Evolutionary conservation across 345 rosid genomes (phyloP).

Genomic region (Ceriops decandra): DNA sequence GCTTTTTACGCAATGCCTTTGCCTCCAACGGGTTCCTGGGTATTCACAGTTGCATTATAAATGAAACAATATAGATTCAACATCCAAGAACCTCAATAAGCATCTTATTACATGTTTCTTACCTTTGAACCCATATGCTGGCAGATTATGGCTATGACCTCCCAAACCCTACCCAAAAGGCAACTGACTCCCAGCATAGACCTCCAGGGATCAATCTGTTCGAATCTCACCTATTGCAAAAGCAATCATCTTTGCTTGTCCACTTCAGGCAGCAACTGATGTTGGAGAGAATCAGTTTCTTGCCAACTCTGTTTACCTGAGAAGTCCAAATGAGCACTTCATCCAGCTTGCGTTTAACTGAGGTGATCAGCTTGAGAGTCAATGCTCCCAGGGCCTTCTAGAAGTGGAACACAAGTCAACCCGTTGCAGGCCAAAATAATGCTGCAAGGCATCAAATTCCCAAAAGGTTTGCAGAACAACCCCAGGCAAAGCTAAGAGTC

Average conservation of each 20-base stretch:
- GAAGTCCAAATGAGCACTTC: background rate
- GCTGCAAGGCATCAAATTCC: background rate
- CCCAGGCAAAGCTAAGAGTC: constrained; percentile 29
- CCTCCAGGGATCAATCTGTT: constrained; percentile 12
- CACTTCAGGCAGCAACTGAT: constrained; percentile 1
- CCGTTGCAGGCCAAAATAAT: background rate
- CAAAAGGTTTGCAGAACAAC: constrained; percentile 5
- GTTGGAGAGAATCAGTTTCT: constrained; percentile 2
- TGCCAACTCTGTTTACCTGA: constrained; percentile 9
- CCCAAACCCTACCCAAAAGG: constrained; percentile 17
- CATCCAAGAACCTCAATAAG: background rate
- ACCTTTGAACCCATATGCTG: constrained; percentile 25
- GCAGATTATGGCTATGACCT: constrained; percentile 20
- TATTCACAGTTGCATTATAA: background rate
- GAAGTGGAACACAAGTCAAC: background rate
- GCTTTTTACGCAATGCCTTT: no score
- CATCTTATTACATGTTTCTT: constrained; percentile 1
- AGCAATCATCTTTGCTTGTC: constrained; percentile 2
- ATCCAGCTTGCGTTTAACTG: constrained; percentile 3
- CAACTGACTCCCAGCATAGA: constrained; percentile 18
- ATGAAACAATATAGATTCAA: background rate
- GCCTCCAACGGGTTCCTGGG: background rate
- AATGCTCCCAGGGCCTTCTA: constrained; percentile 10
- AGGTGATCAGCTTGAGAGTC: constrained; percentile 1
- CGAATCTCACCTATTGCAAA: background rate